Evolutionary conservation across 169 alveolate genomes (phyloP).

Genomic region (Perkinsus marinus): DNA sequence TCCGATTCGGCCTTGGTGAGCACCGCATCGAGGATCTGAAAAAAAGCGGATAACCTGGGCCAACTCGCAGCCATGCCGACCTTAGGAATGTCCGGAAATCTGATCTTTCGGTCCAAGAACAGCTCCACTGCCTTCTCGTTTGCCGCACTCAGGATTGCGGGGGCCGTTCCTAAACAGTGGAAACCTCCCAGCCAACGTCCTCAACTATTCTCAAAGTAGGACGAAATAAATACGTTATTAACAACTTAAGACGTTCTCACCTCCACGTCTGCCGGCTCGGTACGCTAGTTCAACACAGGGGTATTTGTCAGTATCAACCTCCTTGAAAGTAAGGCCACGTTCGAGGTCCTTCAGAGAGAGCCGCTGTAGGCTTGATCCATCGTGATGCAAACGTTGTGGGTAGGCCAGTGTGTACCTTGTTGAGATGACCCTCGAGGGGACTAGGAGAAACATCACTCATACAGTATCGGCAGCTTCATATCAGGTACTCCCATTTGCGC

Average conservation of each 20-base stretch:
- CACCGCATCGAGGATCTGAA: background rate
- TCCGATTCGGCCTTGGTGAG: background rate
- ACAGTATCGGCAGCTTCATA: constrained; percentile 56
- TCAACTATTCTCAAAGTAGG: too few species aligned
- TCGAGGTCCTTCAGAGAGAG: constrained; percentile 14
- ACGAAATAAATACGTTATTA: too few species aligned
- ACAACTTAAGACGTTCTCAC: background rate
- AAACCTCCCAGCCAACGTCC: too few species aligned
- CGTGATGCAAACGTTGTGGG: constrained; percentile 19
- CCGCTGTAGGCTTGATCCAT: background rate
- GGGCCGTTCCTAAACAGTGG: constrained; percentile 23
- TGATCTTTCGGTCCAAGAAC: constrained; percentile 34
- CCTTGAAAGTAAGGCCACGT: constrained; percentile 12
- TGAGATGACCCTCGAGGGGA: background rate
- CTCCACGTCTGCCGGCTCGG: constrained; percentile 57
- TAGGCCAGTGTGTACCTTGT: constrained; percentile 45
- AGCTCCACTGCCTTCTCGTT: constrained; percentile 56
- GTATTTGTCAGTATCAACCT: constrained; percentile 31
- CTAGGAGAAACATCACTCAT: background rate
- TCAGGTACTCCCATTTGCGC: constrained; percentile 63
- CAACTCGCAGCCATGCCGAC: background rate
- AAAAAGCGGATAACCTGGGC: background rate
- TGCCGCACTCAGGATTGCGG: constrained; percentile 65
- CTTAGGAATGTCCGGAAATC: constrained; percentile 31
- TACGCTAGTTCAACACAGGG: constrained; percentile 57